A percentile compares a stretch with the other conserved stretches of the same genome.
Conservation (phyloP, 306 rosid genomes). For the Medicago lupulina region DNA sequence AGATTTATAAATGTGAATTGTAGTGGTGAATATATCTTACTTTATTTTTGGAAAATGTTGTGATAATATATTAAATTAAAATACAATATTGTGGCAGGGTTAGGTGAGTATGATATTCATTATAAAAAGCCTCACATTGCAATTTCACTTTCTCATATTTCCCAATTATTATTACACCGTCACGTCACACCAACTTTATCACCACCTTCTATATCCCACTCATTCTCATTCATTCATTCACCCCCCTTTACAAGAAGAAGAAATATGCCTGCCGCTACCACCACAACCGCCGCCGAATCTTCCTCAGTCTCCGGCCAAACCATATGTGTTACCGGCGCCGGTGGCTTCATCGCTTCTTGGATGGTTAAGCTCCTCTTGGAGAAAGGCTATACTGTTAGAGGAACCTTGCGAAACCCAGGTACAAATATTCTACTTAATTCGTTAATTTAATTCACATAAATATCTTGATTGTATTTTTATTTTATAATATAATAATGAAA, state of each 20-base stretch:
- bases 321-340: conserved; percentile 92
- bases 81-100: neutral
- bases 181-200: neutral
- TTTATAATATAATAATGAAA: neutral
- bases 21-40: too few species aligned
- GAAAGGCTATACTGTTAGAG: conserved; percentile 78
- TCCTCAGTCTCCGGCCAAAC: conserved; percentile 50
- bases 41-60: too few species aligned
- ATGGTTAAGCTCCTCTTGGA: conserved; percentile 72
- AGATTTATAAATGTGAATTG: neutral
- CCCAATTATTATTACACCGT: neutral
- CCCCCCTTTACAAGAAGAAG: neutral
- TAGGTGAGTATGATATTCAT: neutral
- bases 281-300: conserved; percentile 19
- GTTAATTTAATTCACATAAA: too few species aligned
- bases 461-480: neutral
- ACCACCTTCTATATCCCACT: neutral
- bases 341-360: conserved; percentile 94
- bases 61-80: neutral
- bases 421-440: neutral
- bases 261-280: conserved; percentile 62
- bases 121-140: neutral
- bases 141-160: neutral
- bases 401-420: conserved; percentile 88
- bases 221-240: neutral